Percentiles rank a stretch among this genome's conserved stretches.
Evolutionary conservation across 2,329 filamentous ascomycete genomes (phyloP).

Genomic region (Purpureocillium lavendulum): DNA sequence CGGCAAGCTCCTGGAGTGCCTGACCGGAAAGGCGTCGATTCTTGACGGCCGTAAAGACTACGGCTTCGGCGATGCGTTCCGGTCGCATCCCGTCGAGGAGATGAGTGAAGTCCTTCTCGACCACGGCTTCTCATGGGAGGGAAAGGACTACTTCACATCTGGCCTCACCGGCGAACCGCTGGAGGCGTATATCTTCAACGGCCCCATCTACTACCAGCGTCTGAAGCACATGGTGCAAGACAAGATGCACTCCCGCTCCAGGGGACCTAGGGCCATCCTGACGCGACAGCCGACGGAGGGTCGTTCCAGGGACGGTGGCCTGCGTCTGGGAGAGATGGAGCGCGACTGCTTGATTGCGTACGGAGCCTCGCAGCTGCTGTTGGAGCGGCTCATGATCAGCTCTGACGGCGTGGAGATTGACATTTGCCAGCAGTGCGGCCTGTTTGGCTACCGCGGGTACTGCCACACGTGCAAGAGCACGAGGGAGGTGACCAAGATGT

Average conservation of each 20-base stretch:
- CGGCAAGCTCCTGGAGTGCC: conserved; percentile 90
- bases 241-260: conserved; percentile 95
- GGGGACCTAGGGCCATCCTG: conserved; percentile 82
- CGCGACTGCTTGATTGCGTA: conserved; percentile 97
- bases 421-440: conserved; percentile 85
- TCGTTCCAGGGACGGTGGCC: conserved; percentile 82
- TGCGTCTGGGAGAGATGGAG: conserved; percentile 97
- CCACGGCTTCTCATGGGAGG: conserved; percentile 90
- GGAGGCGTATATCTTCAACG: conserved; percentile 96
- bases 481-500: conserved; percentile 80
- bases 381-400: conserved; percentile 91
- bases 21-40: conserved; percentile 90
- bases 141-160: conserved; percentile 93
- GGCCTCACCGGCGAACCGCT: conserved; percentile 92
- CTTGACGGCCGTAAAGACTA: conserved; percentile 80
- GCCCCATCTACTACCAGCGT: conserved; percentile 98
- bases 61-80: conserved; percentile 71
- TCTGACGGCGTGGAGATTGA: conserved; percentile 88
- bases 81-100: conserved; percentile 76
- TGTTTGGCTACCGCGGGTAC: conserved; percentile 93
- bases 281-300: conserved; percentile 96
- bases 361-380: conserved; percentile 81
- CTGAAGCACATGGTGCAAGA: conserved; percentile 99
- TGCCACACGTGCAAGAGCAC: conserved; percentile 89
- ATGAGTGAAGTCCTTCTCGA: conserved; percentile 81